phyloP scores from a whole-genome alignment of 164 flowering plant genomes.

The Tetracentron sinense region DNA sequence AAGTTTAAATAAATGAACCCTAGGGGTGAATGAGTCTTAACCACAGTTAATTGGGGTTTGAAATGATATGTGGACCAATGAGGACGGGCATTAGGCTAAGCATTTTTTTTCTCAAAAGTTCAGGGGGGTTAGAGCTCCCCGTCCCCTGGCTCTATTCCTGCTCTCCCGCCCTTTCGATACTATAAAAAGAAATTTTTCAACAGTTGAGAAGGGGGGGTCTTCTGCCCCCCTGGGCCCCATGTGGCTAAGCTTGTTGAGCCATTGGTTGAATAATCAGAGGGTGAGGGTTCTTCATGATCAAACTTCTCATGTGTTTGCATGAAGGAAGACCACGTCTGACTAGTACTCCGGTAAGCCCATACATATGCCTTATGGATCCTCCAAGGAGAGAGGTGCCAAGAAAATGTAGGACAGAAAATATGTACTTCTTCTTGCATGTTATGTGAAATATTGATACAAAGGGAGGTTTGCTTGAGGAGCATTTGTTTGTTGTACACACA shows the following conservation, averaged over 20 bases:
- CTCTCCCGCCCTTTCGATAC: too few relatives aligned
- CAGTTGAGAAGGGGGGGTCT: too few relatives aligned
- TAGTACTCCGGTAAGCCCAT: background rate
- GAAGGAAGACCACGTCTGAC: background rate
- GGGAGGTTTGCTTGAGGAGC: conserved; percentile 2
- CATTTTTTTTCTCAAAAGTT: too few relatives aligned
- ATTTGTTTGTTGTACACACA: conserved; percentile 15
- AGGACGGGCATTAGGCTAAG: too few relatives aligned
- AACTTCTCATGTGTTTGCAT: background rate
- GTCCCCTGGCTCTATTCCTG: too few relatives aligned
- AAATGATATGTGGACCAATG: too few relatives aligned
- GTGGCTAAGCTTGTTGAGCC: conserved; percentile 20
- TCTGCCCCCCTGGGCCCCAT: too few relatives aligned
- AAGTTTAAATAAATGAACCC: too few relatives aligned
- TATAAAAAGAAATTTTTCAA: too few relatives aligned
- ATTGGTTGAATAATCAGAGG: conserved; percentile 16
- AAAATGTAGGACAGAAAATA: conserved; percentile 9
- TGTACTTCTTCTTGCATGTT: conserved; percentile 3
- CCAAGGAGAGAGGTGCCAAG: conserved; percentile 15
- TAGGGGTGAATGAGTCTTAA: too few relatives aligned
- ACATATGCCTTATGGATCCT: conserved; percentile 3
- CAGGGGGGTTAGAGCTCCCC: too few relatives aligned
- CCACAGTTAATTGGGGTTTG: too few relatives aligned
- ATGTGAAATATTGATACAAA: background rate
- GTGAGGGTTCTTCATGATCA: conserved; percentile 21